Evolutionary conservation across 108 stramenopile species (phyloP).

Genomic region (Seminavis robusta): DNA sequence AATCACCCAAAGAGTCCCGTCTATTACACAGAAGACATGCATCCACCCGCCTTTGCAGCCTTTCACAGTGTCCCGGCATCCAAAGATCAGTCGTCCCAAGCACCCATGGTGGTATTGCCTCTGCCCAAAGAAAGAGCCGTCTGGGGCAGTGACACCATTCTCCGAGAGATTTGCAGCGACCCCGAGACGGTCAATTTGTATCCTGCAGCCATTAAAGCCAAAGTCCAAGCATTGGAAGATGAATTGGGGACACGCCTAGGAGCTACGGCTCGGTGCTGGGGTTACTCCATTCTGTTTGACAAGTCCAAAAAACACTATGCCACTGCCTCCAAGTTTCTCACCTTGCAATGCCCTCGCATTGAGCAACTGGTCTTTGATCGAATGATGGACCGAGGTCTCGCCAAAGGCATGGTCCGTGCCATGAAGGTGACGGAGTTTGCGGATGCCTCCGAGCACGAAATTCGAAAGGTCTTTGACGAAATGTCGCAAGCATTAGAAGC

Average conservation of each 20-base stretch:
- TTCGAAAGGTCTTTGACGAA: slow-evolving; percentile 11
- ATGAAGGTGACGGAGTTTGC: slow-evolving; percentile 4
- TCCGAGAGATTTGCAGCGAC: slow-evolving; percentile 8
- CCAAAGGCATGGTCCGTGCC: slow-evolving; percentile 11
- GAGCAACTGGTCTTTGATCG: slow-evolving; percentile 19
- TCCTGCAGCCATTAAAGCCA: slow-evolving; percentile 8
- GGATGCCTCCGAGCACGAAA: slow-evolving; percentile 1
- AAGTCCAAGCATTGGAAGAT: slow-evolving; percentile 19
- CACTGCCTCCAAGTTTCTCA: not conserved
- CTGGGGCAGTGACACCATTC: not conserved
- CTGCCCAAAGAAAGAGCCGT: not conserved
- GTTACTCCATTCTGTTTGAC: slow-evolving; percentile 19
- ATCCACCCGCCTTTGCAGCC: slow-evolving; percentile 25
- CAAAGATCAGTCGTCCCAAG: slow-evolving; percentile 1
- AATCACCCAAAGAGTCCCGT: slow-evolving; percentile 9
- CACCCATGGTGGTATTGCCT: slow-evolving; percentile 25
- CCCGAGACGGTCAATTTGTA: slow-evolving; percentile 22
- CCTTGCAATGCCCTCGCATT: not conserved
- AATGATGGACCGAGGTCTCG: slow-evolving; percentile 16
- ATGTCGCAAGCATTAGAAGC: slow-evolving; percentile 14
- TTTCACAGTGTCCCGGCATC: slow-evolving; percentile 9
- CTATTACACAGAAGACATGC: slow-evolving; percentile 38
- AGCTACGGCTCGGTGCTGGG: slow-evolving; percentile 13
- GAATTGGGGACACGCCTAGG: slow-evolving; percentile 22
- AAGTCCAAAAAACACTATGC: slow-evolving; percentile 2